phyloP scores from a whole-genome alignment of 192 early-diverging fungal species.

The Podochytrium sp. region DNA sequence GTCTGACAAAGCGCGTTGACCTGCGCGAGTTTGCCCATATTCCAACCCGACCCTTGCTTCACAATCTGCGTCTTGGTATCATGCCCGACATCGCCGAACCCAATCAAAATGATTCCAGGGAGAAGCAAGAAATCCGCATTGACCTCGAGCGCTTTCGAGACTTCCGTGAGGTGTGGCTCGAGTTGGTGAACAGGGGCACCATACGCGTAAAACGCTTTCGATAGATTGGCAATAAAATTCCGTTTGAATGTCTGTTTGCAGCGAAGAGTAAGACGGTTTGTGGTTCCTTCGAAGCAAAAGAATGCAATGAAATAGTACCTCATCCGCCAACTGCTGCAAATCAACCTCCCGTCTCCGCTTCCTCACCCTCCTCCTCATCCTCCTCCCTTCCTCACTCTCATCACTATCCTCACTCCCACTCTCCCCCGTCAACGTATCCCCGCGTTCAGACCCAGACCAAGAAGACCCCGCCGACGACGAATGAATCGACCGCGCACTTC shows the following conservation, averaged over 20 bases:
- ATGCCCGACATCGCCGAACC: slow-evolving; percentile 36
- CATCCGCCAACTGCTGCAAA: background rate
- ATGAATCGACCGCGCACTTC: too few relatives aligned
- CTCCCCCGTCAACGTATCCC: too few relatives aligned
- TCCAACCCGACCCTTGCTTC: slow-evolving; percentile 19
- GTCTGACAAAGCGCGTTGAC: slow-evolving; percentile 49
- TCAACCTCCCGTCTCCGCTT: too few relatives aligned
- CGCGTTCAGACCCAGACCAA: too few relatives aligned
- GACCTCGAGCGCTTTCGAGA: slow-evolving; percentile 44
- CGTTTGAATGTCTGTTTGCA: slow-evolving; percentile 23
- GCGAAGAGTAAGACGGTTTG: background rate
- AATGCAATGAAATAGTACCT: background rate
- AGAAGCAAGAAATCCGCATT: slow-evolving; percentile 41
- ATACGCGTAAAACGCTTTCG: slow-evolving; percentile 41
- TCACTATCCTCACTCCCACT: too few relatives aligned
- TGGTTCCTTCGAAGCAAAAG: background rate
- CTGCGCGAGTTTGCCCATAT: slow-evolving; percentile 47
- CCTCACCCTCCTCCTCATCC: slow-evolving; percentile 13
- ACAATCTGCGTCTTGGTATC: slow-evolving; percentile 40
- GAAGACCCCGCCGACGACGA: too few relatives aligned
- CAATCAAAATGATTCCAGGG: slow-evolving; percentile 43
- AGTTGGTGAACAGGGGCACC: slow-evolving; percentile 51
- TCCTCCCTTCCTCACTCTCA: too few relatives aligned
- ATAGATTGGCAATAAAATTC: slow-evolving; percentile 48
- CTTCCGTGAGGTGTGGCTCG: slow-evolving; percentile 40